phyloP scores from a whole-genome alignment of 331 rosid species.

The Saraca asoca region DNA sequence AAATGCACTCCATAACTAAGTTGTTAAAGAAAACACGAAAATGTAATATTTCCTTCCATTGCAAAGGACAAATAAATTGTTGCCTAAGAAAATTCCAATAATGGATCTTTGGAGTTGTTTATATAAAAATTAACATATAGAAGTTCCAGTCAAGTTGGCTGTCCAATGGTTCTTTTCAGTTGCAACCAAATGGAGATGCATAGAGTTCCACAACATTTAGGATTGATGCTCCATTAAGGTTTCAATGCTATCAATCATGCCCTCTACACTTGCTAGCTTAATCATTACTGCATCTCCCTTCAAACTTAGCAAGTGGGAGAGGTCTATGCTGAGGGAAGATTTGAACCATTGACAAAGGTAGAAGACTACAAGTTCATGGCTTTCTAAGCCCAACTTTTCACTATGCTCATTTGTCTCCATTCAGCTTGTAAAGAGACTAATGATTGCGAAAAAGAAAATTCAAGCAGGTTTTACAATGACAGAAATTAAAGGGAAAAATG shows the following conservation, averaged over 20 bases:
- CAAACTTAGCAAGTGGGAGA: constrained; percentile 15
- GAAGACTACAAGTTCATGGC: neutral
- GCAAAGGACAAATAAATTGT: neutral
- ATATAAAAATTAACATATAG: neutral
- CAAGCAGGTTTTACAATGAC: constrained; percentile 6
- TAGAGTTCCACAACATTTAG: neutral
- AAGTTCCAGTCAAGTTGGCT: neutral
- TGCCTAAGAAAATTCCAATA: too few species aligned
- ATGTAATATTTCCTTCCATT: neutral
- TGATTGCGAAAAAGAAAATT: constrained; percentile 9
- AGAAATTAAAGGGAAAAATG: neutral
- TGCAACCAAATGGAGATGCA: neutral
- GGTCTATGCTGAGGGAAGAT: constrained; percentile 3
- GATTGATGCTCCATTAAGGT: neutral
- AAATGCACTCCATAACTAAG: constrained; percentile 6
- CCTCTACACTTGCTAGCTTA: constrained; percentile 8
- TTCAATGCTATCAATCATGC: neutral
- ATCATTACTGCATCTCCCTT: neutral
- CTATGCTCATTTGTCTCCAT: neutral
- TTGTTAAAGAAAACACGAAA: neutral
- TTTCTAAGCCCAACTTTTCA: constrained; percentile 6
- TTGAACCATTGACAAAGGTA: constrained; percentile 13
- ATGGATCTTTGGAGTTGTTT: neutral
- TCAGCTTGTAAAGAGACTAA: neutral
- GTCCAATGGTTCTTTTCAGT: neutral